Base-by-base conservation (phyloP, 257 asterid genomes). In the Verbena officinalis region DNA sequence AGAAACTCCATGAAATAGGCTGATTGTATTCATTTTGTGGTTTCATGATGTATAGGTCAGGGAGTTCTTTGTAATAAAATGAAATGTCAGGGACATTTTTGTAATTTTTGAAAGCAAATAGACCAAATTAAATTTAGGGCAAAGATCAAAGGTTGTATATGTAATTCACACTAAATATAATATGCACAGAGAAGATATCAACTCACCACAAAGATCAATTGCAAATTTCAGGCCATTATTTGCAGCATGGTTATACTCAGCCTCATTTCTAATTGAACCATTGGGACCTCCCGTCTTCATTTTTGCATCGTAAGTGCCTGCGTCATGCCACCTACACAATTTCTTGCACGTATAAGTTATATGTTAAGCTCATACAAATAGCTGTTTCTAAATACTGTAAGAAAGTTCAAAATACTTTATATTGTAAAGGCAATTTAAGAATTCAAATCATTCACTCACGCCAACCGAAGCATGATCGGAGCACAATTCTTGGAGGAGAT, bases 301-400 rank as follows among this genome's bases (percentile, higher is more conserved):
- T 66, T 76, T 80, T 6, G 88, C 96, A 73, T 92, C 97, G 57
- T 82, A 89, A 23, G 94, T 89, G 22, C 98, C 98, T 22, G 96
- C 98, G 59, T 89, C 97, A 48, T 92, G 98, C 97, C 97, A 89
- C 82, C 98, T 92, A 72, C 81, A 79, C 55, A 5, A 23, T 44
- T 19, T 27, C 9, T 42, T 20, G 12, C 8, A 49, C 2, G 11
- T 15, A 45, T 43, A 24, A 30, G 30, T 54, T 45, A n/a, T 49
- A n/a, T n/a, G n/a, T 38, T 40, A 9, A 62, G 27, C 54, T 48
- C 65, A 48, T n/a, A n/a, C n/a, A n/a, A n/a, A 30, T 0, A 56
- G n/a, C 3, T 31, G 44, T 10, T 42, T 38, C 13, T 1, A 15
- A 22, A 5, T 5, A 53, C 21, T 12, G 40, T 53, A 53, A 53